Evolutionary conservation across 306 rosid genomes (phyloP), one percentile per base, ranked within the genome.

Genomic region (Glycine tomentella): DNA sequence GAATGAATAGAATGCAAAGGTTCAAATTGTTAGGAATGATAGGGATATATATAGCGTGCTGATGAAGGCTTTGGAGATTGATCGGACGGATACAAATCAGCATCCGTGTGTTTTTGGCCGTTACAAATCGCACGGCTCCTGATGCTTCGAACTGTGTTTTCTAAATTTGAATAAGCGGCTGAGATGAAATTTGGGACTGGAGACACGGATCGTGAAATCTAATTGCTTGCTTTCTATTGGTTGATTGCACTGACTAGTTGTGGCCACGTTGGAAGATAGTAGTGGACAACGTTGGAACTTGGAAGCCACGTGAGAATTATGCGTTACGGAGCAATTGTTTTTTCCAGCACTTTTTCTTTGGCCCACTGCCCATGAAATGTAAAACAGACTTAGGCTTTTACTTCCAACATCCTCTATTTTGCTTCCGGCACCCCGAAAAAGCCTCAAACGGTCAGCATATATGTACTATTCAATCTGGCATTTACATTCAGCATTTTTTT

Each of bases 21-120:
- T 85, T 66, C 48, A 2, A 0, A 42, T 0, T 0, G 9, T 0
- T 0, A 0, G 0, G 73, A 2, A 70, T 73, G 69, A 11, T 40
- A 38, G 83, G 61, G 3, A 4, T 88, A 84, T 89, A 69, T 82
- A 88, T 87, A 87, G 71, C 20, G 69, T 15, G 67, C 9, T 13
- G 64, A 58, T 55, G 16, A 65, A 14, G 5, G 51, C 11, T 16
- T 51, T 25, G 0, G 4, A n/a, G 5, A 70, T 2, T 6, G 72
- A 86, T 79, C 89, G 57, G 45, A 88, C 87, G 94, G 90, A 10
- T 62, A 62, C 4, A 63, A 88, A 77, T 67, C 5, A 34, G 5
- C 49, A 57, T 84, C 85, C 87, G 76, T 84, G 94, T 87, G 94
- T 79, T 90, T 88, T 90, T 84, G 80, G 84, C 71, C 5, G 15